These are phyloP conservation scores for Hypomyces rosellus DNA, from an alignment of 2,329 filamentous ascomycete genomes.

Conservation along the genomic window DNA sequence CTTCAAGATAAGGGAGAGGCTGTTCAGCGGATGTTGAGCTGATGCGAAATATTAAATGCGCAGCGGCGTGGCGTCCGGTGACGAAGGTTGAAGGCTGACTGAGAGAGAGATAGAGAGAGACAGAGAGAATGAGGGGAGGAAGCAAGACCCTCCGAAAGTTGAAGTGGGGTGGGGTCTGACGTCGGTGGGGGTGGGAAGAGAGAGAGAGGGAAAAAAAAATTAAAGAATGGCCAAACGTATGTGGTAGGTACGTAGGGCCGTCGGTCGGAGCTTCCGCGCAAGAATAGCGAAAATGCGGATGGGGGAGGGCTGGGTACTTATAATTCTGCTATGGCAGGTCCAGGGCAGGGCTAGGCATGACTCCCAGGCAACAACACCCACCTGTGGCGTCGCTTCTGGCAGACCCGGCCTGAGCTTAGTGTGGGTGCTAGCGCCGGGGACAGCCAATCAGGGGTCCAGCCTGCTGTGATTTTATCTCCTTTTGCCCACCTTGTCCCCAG, in stretches of 20 bases:
- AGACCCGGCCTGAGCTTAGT: conserved; percentile 33
- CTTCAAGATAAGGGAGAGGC: conserved; percentile 12
- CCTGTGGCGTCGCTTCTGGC: conserved; percentile 37
- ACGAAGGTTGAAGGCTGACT: conserved; percentile 16
- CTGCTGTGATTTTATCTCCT: conserved; percentile 34
- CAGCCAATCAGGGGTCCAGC: conserved; percentile 33
- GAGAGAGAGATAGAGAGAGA: conserved; percentile 12
- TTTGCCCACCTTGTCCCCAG: conserved; percentile 25
- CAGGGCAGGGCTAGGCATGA: conserved; percentile 29
- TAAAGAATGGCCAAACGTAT: conserved; percentile 39
- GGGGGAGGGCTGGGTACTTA: conserved; percentile 51
- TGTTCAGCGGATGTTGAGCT: conserved; percentile 11
- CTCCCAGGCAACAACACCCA: conserved; percentile 38
- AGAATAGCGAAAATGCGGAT: conserved; percentile 41
- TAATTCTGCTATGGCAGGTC: conserved; percentile 43
- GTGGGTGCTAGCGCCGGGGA: conserved; percentile 24
- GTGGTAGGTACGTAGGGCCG: conserved; percentile 46
- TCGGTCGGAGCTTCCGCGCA: conserved; percentile 52
- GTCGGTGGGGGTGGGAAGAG: conserved; percentile 21
- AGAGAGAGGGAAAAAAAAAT: conserved; percentile 27
- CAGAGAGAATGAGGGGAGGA: conserved; percentile 16
- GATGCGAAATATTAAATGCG: conserved; percentile 9
- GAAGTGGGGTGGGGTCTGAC: conserved; percentile 22
- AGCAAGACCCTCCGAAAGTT: conserved; percentile 19
- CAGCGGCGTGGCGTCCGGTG: conserved; percentile 11